Conservation (phyloP, 306 rosid genomes). For the Senna tora region DNA sequence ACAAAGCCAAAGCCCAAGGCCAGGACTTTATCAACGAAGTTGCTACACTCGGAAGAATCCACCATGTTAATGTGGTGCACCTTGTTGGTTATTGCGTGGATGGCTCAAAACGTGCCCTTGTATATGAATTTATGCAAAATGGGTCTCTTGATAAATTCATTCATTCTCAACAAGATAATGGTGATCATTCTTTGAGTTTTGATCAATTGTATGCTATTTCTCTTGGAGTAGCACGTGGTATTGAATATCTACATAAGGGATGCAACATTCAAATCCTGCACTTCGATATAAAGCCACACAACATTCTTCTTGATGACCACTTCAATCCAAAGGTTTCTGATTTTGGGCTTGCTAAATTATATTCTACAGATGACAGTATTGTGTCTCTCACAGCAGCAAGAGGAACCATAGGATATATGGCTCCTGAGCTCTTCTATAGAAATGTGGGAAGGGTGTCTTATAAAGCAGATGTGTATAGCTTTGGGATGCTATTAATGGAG, state of each 20-base stretch:
- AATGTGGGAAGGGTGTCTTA: background rate
- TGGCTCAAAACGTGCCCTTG: background rate
- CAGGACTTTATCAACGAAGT: slow-evolving; percentile 36
- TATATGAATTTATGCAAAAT: slow-evolving; percentile 24
- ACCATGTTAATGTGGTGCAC: slow-evolving; percentile 39
- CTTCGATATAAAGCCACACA: slow-evolving; percentile 34
- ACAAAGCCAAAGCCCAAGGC: slow-evolving; percentile 24
- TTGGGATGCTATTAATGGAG: background rate
- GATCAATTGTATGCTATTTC: slow-evolving; percentile 11
- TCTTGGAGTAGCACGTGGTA: slow-evolving; percentile 36
- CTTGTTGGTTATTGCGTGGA: slow-evolving; percentile 12
- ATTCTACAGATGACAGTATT: slow-evolving; percentile 6
- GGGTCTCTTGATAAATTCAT: slow-evolving; percentile 16
- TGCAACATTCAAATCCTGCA: slow-evolving; percentile 42
- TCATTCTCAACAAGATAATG: background rate
- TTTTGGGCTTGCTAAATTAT: slow-evolving; percentile 38
- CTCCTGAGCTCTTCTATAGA: background rate
- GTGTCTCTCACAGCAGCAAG: slow-evolving; percentile 26
- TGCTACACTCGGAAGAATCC: slow-evolving; percentile 36
- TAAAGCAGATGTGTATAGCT: background rate
- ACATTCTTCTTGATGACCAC: slow-evolving; percentile 2
- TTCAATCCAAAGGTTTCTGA: slow-evolving; percentile 35
- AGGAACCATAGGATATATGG: background rate
- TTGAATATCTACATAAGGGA: slow-evolving; percentile 36
- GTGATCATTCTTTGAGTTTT: background rate